Conservation (phyloP, 345 rosid species). For the Carallia pectinifolia region DNA sequence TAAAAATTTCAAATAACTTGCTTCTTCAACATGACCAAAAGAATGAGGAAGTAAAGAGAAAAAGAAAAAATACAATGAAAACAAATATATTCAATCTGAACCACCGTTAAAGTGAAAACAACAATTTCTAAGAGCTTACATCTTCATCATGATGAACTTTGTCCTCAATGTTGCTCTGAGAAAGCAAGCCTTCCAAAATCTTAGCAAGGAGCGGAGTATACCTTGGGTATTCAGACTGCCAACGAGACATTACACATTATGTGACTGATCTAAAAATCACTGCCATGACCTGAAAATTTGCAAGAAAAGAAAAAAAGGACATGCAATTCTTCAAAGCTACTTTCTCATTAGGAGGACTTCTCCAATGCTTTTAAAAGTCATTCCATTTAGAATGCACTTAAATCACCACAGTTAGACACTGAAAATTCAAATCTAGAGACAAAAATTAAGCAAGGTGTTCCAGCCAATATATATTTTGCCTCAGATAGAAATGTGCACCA, state of each 20-base stretch:
- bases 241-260: conserved; percentile 29
- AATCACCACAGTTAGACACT: not conserved
- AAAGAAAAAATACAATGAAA: not conserved
- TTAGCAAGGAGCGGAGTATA: conserved; percentile 77
- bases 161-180: conserved; percentile 58
- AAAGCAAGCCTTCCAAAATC: conserved; percentile 77
- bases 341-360: not conserved
- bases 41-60: too few species aligned
- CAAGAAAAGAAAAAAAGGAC: not conserved
- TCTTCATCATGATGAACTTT: conserved; percentile 59
- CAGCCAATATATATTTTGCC: not conserved
- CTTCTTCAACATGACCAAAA: conserved; percentile 55
- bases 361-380: not conserved
- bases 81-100: not conserved
- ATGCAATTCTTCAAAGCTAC: not conserved
- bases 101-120: not conserved
- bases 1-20: conserved; percentile 23
- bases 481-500: not conserved
- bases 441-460: not conserved
- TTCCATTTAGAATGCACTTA: not conserved
- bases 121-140: conserved; percentile 37
- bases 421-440: not conserved
- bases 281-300: not conserved
- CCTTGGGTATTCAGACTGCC: conserved; percentile 81
- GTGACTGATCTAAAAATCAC: conserved; percentile 2